Percentiles rank a stretch among this genome's conserved stretches.
phyloP scores from a whole-genome alignment of 495 filamentous ascomycete genomes.

The Daldinia concentrica region DNA sequence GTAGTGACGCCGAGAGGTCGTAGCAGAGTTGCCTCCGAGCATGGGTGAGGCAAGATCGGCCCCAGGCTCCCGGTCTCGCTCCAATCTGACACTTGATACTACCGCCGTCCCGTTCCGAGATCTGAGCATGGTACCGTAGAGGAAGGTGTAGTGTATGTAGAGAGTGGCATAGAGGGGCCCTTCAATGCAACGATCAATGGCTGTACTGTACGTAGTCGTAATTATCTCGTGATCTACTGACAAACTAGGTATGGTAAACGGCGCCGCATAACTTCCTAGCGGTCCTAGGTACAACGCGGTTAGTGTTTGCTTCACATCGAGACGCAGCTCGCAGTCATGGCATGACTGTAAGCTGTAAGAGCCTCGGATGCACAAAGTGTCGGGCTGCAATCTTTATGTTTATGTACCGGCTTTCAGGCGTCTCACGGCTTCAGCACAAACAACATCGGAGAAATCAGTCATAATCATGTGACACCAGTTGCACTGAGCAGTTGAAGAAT shows the following conservation, averaged over 20 bases:
- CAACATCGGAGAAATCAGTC: conserved; percentile 14
- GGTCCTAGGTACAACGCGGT: conserved; percentile 26
- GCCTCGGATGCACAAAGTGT: conserved; percentile 34
- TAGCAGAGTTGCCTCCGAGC: conserved; percentile 36
- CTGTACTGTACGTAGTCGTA: conserved; percentile 25
- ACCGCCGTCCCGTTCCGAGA: conserved; percentile 46
- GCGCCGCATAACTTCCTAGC: conserved; percentile 23
- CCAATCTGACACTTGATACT: conserved; percentile 42
- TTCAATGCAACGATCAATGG: conserved; percentile 20
- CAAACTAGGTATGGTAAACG: conserved; percentile 26
- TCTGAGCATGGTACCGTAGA: conserved; percentile 41
- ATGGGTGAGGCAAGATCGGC: conserved; percentile 46
- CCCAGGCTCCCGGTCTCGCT: conserved; percentile 47
- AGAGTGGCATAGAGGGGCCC: conserved; percentile 16
- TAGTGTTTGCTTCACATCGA: conserved; percentile 36
- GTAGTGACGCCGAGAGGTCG: conserved; percentile 36
- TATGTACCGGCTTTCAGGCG: conserved; percentile 29
- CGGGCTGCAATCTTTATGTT: conserved; percentile 39
- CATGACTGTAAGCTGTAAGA: conserved; percentile 33
- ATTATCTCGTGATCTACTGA: conserved; percentile 36
- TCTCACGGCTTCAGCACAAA: conserved; percentile 25
- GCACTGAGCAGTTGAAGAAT: conserved; percentile 18
- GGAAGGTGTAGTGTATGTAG: conserved; percentile 18
- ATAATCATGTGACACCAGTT: conserved; percentile 38
- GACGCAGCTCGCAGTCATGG: conserved; percentile 34